phyloP scores from a whole-genome alignment of 148 eudicot species.

The Heliosperma pusillum region DNA sequence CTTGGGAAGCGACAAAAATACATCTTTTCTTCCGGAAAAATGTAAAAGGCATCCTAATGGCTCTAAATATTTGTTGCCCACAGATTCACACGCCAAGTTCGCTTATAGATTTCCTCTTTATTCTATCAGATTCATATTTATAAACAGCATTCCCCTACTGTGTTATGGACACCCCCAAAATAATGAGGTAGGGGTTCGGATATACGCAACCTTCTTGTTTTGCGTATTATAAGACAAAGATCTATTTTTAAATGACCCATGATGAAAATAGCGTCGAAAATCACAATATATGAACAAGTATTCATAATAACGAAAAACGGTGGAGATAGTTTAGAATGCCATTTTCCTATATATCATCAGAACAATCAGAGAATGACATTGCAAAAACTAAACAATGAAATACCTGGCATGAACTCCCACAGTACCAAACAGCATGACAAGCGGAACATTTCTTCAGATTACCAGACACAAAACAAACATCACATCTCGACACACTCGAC shows the following conservation, averaged over 20 bases:
- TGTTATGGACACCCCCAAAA: too few relatives aligned
- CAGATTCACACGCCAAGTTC: background rate
- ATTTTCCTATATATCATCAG: background rate
- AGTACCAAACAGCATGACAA: slow-evolving; percentile 86
- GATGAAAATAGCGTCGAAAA: background rate
- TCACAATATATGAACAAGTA: background rate
- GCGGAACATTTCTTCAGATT: slow-evolving; percentile 76
- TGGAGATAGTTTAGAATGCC: background rate
- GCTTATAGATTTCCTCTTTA: background rate
- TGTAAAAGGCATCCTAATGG: too few relatives aligned
- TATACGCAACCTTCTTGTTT: too few relatives aligned
- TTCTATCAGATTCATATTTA: background rate
- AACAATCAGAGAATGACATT: background rate
- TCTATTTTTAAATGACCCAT: too few relatives aligned
- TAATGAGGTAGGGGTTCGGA: too few relatives aligned
- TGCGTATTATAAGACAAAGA: too few relatives aligned
- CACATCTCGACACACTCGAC: slow-evolving; percentile 53
- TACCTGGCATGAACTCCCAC: slow-evolving; percentile 92
- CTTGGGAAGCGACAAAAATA: too few relatives aligned
- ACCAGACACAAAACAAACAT: slow-evolving; percentile 58
- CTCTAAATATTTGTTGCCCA: background rate
- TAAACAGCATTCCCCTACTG: too few relatives aligned
- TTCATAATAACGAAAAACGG: too few relatives aligned
- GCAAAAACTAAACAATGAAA: background rate
- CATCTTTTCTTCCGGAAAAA: too few relatives aligned